These are phyloP conservation scores for Dysphania ambrosioides DNA, from an alignment of 148 eudicot genomes.

Conservation along the genomic window DNA sequence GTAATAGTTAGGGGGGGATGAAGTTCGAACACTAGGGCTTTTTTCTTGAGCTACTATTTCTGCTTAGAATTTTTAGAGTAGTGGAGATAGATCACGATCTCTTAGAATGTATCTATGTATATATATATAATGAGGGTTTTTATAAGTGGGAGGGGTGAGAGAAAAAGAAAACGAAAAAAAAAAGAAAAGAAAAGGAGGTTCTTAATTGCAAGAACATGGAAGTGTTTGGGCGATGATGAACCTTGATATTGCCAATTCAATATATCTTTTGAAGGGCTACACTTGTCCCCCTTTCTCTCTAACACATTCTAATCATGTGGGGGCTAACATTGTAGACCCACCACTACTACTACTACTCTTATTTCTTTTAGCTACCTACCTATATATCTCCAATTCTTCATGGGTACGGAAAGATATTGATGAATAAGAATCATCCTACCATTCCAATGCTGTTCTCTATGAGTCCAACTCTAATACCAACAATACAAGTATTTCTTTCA, in stretches of 20 bases:
- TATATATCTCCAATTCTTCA: not conserved
- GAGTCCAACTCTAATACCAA: too few species aligned
- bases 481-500: too few species aligned
- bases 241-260: conserved; percentile 37
- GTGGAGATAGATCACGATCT: too few species aligned
- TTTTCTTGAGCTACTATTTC: too few species aligned
- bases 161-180: not conserved
- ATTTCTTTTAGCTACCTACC: not conserved
- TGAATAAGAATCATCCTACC: too few species aligned
- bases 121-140: not conserved
- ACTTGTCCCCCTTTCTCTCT: conserved; percentile 34
- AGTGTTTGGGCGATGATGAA: conserved; percentile 31
- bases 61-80: too few species aligned
- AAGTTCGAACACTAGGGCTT: too few species aligned
- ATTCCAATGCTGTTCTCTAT: too few species aligned
- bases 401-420: too few species aligned
- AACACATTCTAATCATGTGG: conserved; percentile 25
- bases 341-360: conserved; percentile 1
- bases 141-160: not conserved
- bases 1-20: not conserved
- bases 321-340: conserved; percentile 16
- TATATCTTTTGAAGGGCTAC: conserved; percentile 20
- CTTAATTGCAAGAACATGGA: conserved; percentile 40
- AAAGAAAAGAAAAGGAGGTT: not conserved
- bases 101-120: not conserved